phyloP scores from a whole-genome alignment of 768 basidiomycete species.

The Boletus subparvulus region DNA sequence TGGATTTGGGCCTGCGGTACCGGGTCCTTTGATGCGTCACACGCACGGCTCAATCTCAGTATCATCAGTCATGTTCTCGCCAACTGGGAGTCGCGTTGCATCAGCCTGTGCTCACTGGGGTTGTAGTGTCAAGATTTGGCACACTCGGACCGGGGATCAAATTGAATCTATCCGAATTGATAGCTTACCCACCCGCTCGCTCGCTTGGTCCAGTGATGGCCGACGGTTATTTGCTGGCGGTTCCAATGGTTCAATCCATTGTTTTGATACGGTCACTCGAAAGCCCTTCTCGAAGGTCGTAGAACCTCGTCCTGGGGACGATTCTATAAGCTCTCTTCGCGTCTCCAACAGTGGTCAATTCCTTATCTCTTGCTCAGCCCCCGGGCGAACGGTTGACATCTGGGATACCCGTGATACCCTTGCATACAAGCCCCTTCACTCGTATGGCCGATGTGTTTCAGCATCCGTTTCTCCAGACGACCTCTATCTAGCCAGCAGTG shows the following conservation, averaged over 20 bases:
- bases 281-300: not conserved
- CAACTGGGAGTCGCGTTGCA: slow-evolving; percentile 3
- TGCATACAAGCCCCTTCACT: not conserved
- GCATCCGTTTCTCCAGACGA: slow-evolving; percentile 7
- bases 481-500: not conserved
- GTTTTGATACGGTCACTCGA: not conserved
- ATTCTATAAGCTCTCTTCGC: slow-evolving; percentile 1
- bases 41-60: not conserved
- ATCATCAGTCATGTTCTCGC: slow-evolving; percentile 8
- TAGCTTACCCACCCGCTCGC: not conserved
- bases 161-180: slow-evolving; percentile 3
- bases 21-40: not conserved
- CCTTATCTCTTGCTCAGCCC: slow-evolving; percentile 10
- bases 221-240: slow-evolving; percentile 11
- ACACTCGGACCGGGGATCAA: slow-evolving; percentile 3
- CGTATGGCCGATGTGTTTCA: not conserved
- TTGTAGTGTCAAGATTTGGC: slow-evolving; percentile 4
- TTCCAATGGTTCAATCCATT: slow-evolving; percentile 2
- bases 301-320: not conserved
- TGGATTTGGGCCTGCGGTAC: not conserved
- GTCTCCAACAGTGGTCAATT: slow-evolving; percentile 3
- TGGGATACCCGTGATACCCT: slow-evolving; percentile 6
- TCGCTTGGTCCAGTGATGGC: slow-evolving; percentile 8
- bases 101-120: slow-evolving; percentile 1
- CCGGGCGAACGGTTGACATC: slow-evolving; percentile 1